Evolutionary conservation across 148 eudicot genomes (phyloP).

Genomic region (Rhododendron simsii): DNA sequence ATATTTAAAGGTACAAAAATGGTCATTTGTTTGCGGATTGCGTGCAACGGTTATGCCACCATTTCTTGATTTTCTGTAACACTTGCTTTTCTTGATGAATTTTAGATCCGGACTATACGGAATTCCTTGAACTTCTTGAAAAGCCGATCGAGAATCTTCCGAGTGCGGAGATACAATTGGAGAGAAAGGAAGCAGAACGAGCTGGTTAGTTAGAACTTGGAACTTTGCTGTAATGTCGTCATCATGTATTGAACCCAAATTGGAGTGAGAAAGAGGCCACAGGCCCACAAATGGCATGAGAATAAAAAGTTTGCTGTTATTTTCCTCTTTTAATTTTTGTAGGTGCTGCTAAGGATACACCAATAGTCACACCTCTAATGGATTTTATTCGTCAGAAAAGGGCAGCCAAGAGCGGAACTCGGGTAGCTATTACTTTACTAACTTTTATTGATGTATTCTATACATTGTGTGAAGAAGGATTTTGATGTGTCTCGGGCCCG

Average conservation of each 20-base stretch:
- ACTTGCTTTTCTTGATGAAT: slow-evolving; percentile 3
- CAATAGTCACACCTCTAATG: slow-evolving; percentile 61
- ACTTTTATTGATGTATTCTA: neutral
- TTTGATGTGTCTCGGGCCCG: neutral
- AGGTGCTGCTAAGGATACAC: slow-evolving; percentile 55
- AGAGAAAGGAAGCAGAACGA: slow-evolving; percentile 67
- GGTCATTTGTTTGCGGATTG: slow-evolving; percentile 1
- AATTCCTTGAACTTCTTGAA: slow-evolving; percentile 51
- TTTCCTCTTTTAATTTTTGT: slow-evolving; percentile 10
- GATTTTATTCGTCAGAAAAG: slow-evolving; percentile 61
- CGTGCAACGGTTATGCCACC: neutral
- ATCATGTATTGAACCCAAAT: neutral
- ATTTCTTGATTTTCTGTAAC: neutral
- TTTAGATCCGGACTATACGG: slow-evolving; percentile 60
- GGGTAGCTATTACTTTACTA: slow-evolving; percentile 30
- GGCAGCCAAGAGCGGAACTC: slow-evolving; percentile 49
- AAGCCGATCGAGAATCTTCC: slow-evolving; percentile 72
- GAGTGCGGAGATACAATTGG: slow-evolving; percentile 72
- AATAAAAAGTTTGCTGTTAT: neutral
- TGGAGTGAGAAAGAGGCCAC: neutral
- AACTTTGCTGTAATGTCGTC: neutral
- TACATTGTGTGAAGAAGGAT: neutral
- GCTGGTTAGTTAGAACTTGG: slow-evolving; percentile 36
- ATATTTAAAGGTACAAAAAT: slow-evolving; percentile 41
- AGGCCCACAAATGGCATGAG: neutral